Percentiles rank a stretch among this genome's conserved stretches.
Conservation (phyloP, 768 basidiomycete genomes). For the Lactifluus echinatus region DNA sequence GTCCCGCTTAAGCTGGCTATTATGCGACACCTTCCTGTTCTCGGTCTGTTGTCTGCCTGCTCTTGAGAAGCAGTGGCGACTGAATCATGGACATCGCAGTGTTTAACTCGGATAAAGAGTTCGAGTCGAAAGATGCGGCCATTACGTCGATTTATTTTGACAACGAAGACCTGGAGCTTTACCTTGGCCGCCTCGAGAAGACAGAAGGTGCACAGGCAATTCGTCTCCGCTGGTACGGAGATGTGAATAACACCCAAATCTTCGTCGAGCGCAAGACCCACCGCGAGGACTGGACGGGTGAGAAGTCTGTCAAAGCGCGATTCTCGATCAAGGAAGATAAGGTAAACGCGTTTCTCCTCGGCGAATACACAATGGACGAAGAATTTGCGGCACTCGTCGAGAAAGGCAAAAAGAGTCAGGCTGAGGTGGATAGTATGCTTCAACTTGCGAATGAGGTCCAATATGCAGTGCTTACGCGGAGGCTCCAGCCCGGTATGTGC, state of each 20-base stretch:
- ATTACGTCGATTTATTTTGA: slow-evolving; percentile 98
- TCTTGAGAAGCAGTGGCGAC: background rate
- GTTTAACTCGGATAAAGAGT: slow-evolving; percentile 91
- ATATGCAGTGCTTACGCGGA: slow-evolving; percentile 76
- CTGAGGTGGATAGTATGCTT: slow-evolving; percentile 89
- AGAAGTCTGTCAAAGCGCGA: slow-evolving; percentile 95
- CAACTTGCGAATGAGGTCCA: slow-evolving; percentile 97
- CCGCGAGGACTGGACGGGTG: slow-evolving; percentile 98
- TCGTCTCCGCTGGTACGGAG: slow-evolving; percentile 96
- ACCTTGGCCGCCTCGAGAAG: slow-evolving; percentile 95
- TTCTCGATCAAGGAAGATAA: slow-evolving; percentile 93
- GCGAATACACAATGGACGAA: slow-evolving; percentile 87
- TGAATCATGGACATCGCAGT: slow-evolving; percentile 40
- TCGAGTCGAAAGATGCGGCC: slow-evolving; percentile 78
- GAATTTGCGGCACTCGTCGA: slow-evolving; percentile 82
- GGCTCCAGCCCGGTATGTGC: slow-evolving; percentile 68
- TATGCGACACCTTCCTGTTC: slow-evolving; percentile 83
- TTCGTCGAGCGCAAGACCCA: slow-evolving; percentile 89
- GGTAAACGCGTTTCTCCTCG: slow-evolving; percentile 83
- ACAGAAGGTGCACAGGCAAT: slow-evolving; percentile 98
- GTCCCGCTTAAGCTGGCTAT: slow-evolving; percentile 91
- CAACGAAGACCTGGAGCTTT: slow-evolving; percentile 90
- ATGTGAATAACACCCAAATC: slow-evolving; percentile 70
- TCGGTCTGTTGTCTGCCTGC: slow-evolving; percentile 46
- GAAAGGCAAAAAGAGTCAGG: slow-evolving; percentile 88